Evolutionary conservation across 2,329 filamentous ascomycete species (phyloP).

Genomic region (Penicillium sp.): DNA sequence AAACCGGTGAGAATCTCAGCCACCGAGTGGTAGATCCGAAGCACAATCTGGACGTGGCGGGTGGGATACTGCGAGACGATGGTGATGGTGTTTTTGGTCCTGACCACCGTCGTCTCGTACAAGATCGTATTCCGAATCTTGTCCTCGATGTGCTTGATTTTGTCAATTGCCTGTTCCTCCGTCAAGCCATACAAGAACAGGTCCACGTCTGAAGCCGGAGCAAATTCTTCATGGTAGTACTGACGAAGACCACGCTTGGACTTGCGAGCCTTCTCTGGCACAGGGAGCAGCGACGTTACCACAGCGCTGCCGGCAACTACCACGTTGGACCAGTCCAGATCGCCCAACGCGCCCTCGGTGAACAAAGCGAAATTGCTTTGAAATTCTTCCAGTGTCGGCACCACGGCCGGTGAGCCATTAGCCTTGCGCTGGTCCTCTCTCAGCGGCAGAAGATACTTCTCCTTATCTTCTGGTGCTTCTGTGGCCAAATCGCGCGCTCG

Average conservation of each 20-base stretch:
- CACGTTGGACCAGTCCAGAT: constrained; percentile 78
- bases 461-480: constrained; percentile 29
- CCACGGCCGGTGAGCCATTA: constrained; percentile 65
- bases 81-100: constrained; percentile 83
- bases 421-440: constrained; percentile 56
- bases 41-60: constrained; percentile 79
- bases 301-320: constrained; percentile 79
- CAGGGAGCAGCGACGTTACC: constrained; percentile 71
- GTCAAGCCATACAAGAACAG: constrained; percentile 78
- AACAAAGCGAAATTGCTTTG: constrained; percentile 77
- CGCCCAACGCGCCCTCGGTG: constrained; percentile 70
- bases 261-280: constrained; percentile 59
- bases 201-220: constrained; percentile 82
- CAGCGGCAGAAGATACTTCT: constrained; percentile 37
- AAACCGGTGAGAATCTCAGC: constrained; percentile 85
- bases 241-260: constrained; percentile 62
- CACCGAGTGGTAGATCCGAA: constrained; percentile 79
- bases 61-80: constrained; percentile 81
- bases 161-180: constrained; percentile 73
- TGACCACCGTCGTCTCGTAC: constrained; percentile 76
- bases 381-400: constrained; percentile 66
- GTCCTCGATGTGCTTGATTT: constrained; percentile 78
- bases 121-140: constrained; percentile 73
- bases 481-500: constrained; percentile 34
- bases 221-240: constrained; percentile 79